phyloP scores from a whole-genome alignment of 768 basidiomycete species.

The Xerocomellus chrysenteron region DNA sequence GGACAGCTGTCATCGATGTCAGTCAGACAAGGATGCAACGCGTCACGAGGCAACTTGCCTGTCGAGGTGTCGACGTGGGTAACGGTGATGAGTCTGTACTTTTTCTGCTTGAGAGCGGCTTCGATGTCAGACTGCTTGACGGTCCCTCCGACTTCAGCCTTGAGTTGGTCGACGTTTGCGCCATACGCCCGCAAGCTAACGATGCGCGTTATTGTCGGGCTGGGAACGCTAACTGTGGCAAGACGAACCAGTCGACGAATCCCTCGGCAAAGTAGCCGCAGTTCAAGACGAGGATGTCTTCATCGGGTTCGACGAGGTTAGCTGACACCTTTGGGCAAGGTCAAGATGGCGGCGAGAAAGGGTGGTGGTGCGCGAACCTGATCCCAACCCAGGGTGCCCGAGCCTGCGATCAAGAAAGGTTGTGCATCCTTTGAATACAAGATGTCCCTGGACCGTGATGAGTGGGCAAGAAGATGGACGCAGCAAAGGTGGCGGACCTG shows the following conservation, averaged over 20 bases:
- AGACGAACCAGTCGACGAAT: conserved; percentile 75
- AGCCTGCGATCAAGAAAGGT: conserved; percentile 91
- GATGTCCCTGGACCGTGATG: conserved; percentile 51
- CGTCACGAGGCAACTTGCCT: conserved; percentile 35
- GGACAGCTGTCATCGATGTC: conserved; percentile 54
- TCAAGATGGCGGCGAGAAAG: neutral
- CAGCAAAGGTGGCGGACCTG: conserved; percentile 39
- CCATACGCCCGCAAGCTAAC: conserved; percentile 82
- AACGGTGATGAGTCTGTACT: conserved; percentile 87
- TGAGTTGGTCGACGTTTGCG: conserved; percentile 80
- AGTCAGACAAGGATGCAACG: neutral
- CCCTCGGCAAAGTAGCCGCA: conserved; percentile 94
- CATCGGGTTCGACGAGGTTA: conserved; percentile 83
- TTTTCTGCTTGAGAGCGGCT: conserved; percentile 68
- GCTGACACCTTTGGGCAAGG: conserved; percentile 67
- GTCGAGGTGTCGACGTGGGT: conserved; percentile 96
- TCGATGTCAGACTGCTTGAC: conserved; percentile 62
- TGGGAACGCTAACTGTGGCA: neutral
- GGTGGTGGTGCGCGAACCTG: conserved; percentile 48
- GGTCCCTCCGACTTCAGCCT: conserved; percentile 78
- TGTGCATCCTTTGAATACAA: conserved; percentile 78
- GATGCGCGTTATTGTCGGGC: neutral
- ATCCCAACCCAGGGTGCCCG: conserved; percentile 97
- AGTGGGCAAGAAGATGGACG: neutral
- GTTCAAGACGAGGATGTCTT: conserved; percentile 79